phyloP scores from a whole-genome alignment of 2,329 filamentous ascomycete genomes.

The Colletotrichum sp. region DNA sequence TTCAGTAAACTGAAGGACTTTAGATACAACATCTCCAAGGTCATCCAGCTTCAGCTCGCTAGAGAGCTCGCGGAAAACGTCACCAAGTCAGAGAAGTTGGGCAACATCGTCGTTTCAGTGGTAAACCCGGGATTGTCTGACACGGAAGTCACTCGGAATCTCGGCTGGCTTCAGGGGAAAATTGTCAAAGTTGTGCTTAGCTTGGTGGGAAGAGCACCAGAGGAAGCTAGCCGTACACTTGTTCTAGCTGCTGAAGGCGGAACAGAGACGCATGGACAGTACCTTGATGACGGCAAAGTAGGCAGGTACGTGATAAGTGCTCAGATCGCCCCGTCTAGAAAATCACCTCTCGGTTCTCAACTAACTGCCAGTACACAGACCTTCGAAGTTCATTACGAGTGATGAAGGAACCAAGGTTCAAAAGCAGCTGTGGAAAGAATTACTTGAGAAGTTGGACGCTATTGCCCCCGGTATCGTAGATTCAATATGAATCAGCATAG shows the following conservation, averaged over 20 bases:
- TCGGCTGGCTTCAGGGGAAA: background rate
- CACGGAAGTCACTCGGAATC: background rate
- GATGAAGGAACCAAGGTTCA: slow-evolving; percentile 38
- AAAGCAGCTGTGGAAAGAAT: slow-evolving; percentile 43
- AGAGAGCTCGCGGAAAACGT: background rate
- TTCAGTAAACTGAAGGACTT: background rate
- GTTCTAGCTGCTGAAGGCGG: slow-evolving; percentile 39
- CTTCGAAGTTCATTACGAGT: slow-evolving; percentile 33
- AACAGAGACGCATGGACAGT: slow-evolving; percentile 42
- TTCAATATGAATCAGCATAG: background rate
- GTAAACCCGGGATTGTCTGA: background rate
- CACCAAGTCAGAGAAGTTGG: background rate
- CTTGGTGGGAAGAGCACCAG: slow-evolving; percentile 36
- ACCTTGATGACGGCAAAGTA: slow-evolving; percentile 38
- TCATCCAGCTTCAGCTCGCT: background rate
- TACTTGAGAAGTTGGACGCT: slow-evolving; percentile 46
- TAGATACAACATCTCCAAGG: slow-evolving; percentile 13
- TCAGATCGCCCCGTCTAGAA: background rate
- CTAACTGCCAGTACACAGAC: slow-evolving; percentile 25
- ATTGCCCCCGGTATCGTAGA: slow-evolving; percentile 40
- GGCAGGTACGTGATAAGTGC: background rate
- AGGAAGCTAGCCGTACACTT: slow-evolving; percentile 43
- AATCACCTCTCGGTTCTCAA: rapidly evolving
- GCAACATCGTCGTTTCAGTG: background rate
- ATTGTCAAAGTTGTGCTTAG: background rate